These are phyloP conservation scores for Epichloe scottii DNA, from an alignment of 2,329 filamentous ascomycete genomes.

Conservation along the genomic window DNA sequence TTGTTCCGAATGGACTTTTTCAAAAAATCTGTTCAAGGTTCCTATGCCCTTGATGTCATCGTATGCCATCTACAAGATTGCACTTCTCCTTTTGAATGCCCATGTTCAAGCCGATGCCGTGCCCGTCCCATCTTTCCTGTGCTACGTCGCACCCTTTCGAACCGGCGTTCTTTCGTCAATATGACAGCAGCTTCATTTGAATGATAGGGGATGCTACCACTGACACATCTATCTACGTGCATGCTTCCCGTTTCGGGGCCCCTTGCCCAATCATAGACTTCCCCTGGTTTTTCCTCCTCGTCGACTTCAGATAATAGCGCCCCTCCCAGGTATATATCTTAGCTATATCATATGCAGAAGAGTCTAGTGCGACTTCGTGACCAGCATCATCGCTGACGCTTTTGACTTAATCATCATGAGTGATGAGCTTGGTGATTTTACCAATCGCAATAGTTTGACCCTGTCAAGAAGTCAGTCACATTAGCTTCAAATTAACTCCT, in stretches of 20 bases:
- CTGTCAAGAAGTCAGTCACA: slow-evolving; percentile 29
- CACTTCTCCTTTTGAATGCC: background rate
- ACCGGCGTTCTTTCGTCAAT: slow-evolving; percentile 1
- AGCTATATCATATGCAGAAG: background rate
- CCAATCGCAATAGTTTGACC: slow-evolving; percentile 99
- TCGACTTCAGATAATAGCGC: background rate
- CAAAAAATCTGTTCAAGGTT: background rate
- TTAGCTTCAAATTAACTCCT: background rate
- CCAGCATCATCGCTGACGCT: background rate
- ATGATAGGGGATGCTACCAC: background rate
- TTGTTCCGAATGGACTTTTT: no score
- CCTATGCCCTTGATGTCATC: background rate
- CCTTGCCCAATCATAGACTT: background rate
- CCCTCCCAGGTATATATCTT: background rate
- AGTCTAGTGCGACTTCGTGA: background rate
- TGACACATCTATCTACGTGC: background rate
- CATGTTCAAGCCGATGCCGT: background rate
- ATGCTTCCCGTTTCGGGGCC: background rate
- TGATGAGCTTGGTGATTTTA: slow-evolving; percentile 86
- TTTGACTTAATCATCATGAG: slow-evolving; percentile 13
- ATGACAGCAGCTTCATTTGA: background rate
- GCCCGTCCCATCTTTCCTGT: background rate
- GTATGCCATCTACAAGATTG: background rate
- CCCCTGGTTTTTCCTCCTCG: background rate
- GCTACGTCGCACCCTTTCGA: background rate